Evolutionary conservation across 108 stramenopile species (phyloP).

Genomic region (Cyclotella baltica): DNA sequence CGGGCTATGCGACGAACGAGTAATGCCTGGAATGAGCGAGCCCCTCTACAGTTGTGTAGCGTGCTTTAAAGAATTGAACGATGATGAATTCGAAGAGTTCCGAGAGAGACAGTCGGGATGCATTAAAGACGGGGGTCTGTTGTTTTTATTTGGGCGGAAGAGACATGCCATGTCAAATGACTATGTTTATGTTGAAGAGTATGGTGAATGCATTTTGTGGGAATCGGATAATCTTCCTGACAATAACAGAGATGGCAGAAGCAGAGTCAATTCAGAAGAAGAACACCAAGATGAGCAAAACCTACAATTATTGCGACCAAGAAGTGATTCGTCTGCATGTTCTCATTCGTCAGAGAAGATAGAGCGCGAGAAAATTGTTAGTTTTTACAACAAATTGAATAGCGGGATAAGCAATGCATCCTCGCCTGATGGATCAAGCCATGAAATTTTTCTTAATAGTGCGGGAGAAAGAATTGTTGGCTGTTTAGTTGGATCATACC

Average conservation of each 20-base stretch:
- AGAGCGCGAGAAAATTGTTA: conserved; percentile 7
- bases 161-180: background rate
- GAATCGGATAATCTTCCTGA: conserved; percentile 14
- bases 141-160: background rate
- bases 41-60: conserved; percentile 29
- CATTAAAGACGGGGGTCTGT: background rate
- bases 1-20: conserved; percentile 5
- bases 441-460: conserved; percentile 2
- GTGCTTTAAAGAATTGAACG: conserved; percentile 25
- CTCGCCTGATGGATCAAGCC: background rate
- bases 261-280: background rate
- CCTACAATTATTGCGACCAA: too few species aligned
- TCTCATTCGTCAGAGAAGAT: background rate
- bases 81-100: conserved; percentile 8
- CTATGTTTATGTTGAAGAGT: conserved; percentile 6
- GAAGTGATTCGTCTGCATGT: too few species aligned
- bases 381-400: background rate
- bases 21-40: conserved; percentile 15
- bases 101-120: conserved; percentile 8
- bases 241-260: background rate
- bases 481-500: conserved; percentile 51
- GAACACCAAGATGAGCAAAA: background rate
- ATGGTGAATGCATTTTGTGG: conserved; percentile 34
- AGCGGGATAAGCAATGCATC: background rate
- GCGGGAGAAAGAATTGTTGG: conserved; percentile 43